Evolutionary conservation across 495 filamentous ascomycete genomes (phyloP), one percentile per base, ranked within the genome.

Genomic region (Penicillium psychrofluorescens): DNA sequence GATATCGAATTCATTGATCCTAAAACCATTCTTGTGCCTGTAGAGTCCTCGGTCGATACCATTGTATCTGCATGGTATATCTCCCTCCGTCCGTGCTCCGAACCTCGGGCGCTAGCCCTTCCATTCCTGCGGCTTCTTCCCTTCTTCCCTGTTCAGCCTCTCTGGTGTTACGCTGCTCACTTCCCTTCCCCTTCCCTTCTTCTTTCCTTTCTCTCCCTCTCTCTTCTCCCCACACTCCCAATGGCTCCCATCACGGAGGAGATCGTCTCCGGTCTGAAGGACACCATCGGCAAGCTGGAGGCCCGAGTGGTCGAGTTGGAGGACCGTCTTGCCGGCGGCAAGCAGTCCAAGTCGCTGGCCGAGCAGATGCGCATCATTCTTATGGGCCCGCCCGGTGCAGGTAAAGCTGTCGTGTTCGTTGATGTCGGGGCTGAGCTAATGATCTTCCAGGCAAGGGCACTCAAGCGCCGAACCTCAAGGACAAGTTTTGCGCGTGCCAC

Each of bases 311-410:
- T 80, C 61, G 75, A 87, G 40, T 72, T 96, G 44, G 90, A 96
- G 67, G 58, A 66, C 51, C 75, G 71, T 54, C 59, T 87, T 28
- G 65, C 72, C 38, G 69, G 78, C 62, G 72, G 67, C 35, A 60
- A 63, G 37, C 68, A 76, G 61, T 63, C 76, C 48, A 71, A 75
- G 54, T 63, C 64, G 12, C 30, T 70, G 29, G 52, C 62, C 11
- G 70, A 84, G 51, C 77, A 79, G 54, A 78, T 97, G 67, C 80
- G 92, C 68, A 94, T 97, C 83, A 88, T 99, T 56, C 71, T 99
- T 53, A 97, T 99, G 78, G 92, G 92, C 11, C 94, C 92, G 61
- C 92, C 92, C 38, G 92, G 92, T 62, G 92, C 92, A 66, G 92
- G 92, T 96, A 83, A 39, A 59, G 43, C 37, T 48, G 43, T 46